Evolutionary conservation across 1,284 basidiomycete species (phyloP).

Genomic region (Athelia sp.): DNA sequence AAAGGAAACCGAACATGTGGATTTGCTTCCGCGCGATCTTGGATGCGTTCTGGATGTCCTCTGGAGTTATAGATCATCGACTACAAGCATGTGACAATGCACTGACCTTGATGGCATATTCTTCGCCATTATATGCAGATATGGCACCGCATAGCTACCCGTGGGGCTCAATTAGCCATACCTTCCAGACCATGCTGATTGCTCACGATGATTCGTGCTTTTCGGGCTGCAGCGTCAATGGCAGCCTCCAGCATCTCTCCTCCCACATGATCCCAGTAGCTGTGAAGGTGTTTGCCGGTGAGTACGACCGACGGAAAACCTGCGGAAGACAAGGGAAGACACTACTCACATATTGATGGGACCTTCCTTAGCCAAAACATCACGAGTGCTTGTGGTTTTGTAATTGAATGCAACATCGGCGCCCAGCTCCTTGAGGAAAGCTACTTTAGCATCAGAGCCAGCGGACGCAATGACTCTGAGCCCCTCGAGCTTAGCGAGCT

Average conservation of each 20-base stretch:
- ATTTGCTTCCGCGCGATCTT: conserved; percentile 46
- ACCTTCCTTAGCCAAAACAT: conserved; percentile 44
- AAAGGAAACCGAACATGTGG: conserved; percentile 58
- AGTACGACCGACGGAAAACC: no score
- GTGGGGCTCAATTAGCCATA: no score
- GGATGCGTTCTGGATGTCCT: conserved; percentile 15
- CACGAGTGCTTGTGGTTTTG: conserved; percentile 39
- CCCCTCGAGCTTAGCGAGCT: conserved; percentile 48
- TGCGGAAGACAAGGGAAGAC: no score
- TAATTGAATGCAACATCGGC: conserved; percentile 59
- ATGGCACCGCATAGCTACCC: conserved; percentile 29
- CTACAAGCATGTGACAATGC: no score
- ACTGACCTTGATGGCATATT: conserved; percentile 15
- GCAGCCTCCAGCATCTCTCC: conserved; percentile 36
- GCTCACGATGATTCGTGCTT: conserved; percentile 62
- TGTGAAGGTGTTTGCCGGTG: conserved; percentile 7
- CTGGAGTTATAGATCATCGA: no score
- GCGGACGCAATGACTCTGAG: conserved; percentile 61
- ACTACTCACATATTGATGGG: conserved; percentile 38
- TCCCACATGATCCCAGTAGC: conserved; percentile 47
- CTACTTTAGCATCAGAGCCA: conserved; percentile 55
- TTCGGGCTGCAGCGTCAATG: conserved; percentile 34
- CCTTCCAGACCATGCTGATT: no score
- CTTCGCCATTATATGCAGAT: conserved; percentile 21
- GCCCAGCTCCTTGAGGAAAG: conserved; percentile 47